A percentile compares a stretch with the other conserved stretches of the same genome.
Evolutionary conservation across 768 basidiomycete species (phyloP).

Genomic region (Mycena rebaudengoi): DNA sequence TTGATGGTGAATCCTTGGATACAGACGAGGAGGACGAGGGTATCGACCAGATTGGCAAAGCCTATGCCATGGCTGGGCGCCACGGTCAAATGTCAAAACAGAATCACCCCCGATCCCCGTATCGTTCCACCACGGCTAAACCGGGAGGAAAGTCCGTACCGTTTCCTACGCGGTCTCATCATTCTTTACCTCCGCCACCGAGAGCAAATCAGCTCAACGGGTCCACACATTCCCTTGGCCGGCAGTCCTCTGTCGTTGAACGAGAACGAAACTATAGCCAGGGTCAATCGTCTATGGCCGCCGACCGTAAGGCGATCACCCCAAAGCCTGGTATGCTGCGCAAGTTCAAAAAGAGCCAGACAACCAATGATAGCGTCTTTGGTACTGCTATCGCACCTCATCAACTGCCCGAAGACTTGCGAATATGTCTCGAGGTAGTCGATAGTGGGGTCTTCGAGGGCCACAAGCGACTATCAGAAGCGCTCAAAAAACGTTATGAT

Average conservation of each 20-base stretch:
- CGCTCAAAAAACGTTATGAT: constrained; percentile 89
- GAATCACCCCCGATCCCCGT: constrained; percentile 81
- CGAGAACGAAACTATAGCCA: constrained; percentile 62
- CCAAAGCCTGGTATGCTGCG: constrained; percentile 63
- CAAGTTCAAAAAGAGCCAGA: constrained; percentile 73
- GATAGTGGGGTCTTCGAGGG: constrained; percentile 89
- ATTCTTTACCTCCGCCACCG: constrained; percentile 75
- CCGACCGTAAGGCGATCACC: constrained; percentile 44
- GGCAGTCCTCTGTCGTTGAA: constrained; percentile 66
- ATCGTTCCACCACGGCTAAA: constrained; percentile 58
- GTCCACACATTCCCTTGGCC: constrained; percentile 81
- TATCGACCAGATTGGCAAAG: constrained; percentile 60
- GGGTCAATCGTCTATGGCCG: constrained; percentile 44
- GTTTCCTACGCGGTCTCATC: constrained; percentile 83
- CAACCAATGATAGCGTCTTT: constrained; percentile 55
- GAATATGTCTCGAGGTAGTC: constrained; percentile 86
- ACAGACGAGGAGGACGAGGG: constrained; percentile 78
- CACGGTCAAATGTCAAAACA: constrained; percentile 55
- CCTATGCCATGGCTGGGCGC: constrained; percentile 41
- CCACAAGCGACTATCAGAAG: constrained; percentile 85
- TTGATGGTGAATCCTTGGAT: constrained; percentile 75
- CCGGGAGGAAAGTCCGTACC: constrained; percentile 62
- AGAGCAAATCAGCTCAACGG: constrained; percentile 59
- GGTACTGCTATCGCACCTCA: constrained; percentile 73
- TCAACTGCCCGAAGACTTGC: constrained; percentile 87